phyloP scores from a whole-genome alignment of 768 basidiomycete genomes.

The Boletus sp. region DNA sequence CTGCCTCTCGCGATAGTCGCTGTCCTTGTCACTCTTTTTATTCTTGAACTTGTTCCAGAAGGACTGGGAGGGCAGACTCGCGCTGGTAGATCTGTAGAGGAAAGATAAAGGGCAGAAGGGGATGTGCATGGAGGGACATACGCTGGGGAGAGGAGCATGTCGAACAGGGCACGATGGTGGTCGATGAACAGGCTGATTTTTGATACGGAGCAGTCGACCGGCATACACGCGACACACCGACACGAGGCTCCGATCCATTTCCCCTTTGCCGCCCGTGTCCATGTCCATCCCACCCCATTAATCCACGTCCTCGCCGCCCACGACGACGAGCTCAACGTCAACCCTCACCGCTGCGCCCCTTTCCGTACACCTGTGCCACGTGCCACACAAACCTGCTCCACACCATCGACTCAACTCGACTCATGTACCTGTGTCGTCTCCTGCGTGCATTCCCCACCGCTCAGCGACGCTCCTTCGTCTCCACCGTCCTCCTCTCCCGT shows the following conservation, averaged over 20 bases:
- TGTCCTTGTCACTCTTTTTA: conserved; percentile 58
- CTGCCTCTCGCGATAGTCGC: conserved; percentile 51
- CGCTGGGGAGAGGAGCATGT: conserved; percentile 83
- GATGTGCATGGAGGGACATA: conserved; percentile 37
- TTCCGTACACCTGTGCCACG: conserved; percentile 1
- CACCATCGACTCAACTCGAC: background rate
- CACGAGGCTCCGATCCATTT: conserved; percentile 46
- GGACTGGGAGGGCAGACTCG: conserved; percentile 48
- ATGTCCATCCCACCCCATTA: background rate
- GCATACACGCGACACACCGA: conserved; percentile 36
- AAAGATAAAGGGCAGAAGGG: conserved; percentile 30
- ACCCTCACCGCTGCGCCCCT: background rate
- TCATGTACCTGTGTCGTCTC: conserved; percentile 17
- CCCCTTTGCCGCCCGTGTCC: background rate
- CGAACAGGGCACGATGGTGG: conserved; percentile 24
- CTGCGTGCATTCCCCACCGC: background rate
- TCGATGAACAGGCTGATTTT: conserved; percentile 22
- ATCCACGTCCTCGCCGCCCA: background rate
- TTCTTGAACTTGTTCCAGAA: conserved; percentile 69
- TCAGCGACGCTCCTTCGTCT: conserved; percentile 40
- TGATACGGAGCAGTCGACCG: conserved; percentile 11
- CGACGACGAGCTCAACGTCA: conserved; percentile 2
- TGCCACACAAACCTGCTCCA: background rate
- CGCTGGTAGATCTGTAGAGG: conserved; percentile 59
- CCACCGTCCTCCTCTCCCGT: conserved; percentile 53